Percentiles rank a stretch among this genome's conserved stretches.
phyloP scores from a whole-genome alignment of 257 asterid genomes.

The Ehretia macrophylla region DNA sequence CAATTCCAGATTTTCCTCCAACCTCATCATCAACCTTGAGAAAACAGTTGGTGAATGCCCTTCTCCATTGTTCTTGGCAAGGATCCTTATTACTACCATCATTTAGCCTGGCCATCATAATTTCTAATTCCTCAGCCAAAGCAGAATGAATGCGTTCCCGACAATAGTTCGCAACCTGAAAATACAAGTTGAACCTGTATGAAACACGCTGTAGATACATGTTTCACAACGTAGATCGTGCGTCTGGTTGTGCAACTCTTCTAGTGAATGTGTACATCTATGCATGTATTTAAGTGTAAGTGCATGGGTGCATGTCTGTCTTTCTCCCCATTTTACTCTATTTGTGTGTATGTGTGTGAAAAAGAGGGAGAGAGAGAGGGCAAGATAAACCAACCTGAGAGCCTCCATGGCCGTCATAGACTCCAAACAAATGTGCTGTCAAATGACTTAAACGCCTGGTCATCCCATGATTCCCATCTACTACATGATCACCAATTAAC shows the following conservation, averaged over 20 bases:
- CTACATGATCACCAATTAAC: slow-evolving; percentile 50
- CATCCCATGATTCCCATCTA: slow-evolving; percentile 49
- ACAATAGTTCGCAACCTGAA: slow-evolving; percentile 90
- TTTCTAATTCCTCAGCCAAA: slow-evolving; percentile 60
- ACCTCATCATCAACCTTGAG: slow-evolving; percentile 83
- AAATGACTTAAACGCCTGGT: slow-evolving; percentile 54
- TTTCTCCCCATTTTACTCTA: background rate
- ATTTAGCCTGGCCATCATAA: slow-evolving; percentile 23
- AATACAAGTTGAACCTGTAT: slow-evolving; percentile 6
- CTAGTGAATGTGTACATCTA: background rate
- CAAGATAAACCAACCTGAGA: slow-evolving; percentile 52
- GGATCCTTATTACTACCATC: slow-evolving; percentile 21
- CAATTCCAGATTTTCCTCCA: slow-evolving; percentile 45
- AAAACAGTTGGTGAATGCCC: slow-evolving; percentile 62
- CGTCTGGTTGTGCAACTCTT: background rate
- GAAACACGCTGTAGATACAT: background rate
- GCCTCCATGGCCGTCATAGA: slow-evolving; percentile 98
- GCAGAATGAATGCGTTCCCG: slow-evolving; percentile 70
- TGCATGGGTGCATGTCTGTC: background rate
- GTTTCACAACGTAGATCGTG: background rate
- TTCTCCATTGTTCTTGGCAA: slow-evolving; percentile 68
- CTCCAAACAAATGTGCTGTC: slow-evolving; percentile 89
- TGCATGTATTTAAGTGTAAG: background rate
- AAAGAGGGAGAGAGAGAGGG: background rate
- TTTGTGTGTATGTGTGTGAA: background rate